Evolutionary conservation across 2,329 filamentous ascomycete genomes (phyloP).

Genomic region (Fusarium cicatricum): DNA sequence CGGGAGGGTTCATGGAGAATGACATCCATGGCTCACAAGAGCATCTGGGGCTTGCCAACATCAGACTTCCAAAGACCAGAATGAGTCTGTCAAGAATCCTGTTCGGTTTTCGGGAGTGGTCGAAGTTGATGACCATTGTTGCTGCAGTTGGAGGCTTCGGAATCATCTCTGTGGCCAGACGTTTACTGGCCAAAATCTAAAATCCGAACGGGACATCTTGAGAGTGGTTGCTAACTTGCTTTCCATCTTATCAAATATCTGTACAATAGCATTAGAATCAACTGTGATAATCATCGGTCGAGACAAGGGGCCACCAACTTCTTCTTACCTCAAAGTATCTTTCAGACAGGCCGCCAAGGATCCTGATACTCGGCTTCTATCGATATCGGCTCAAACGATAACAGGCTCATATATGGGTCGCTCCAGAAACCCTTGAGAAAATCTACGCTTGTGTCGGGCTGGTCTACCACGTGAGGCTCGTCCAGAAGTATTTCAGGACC

Average conservation of each 20-base stretch:
- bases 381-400: constrained; percentile 15
- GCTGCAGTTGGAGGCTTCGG: not conserved
- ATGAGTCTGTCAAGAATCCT: not conserved
- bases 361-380: not conserved
- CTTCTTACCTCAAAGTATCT: not conserved
- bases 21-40: constrained; percentile 37
- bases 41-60: constrained; percentile 25
- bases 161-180: not conserved
- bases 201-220: no score
- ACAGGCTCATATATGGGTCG: constrained; percentile 21
- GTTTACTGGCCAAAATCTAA: no score
- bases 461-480: not conserved
- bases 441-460: constrained; percentile 3
- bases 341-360: not conserved
- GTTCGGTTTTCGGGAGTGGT: not conserved
- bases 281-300: not conserved
- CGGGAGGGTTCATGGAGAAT: constrained; percentile 35
- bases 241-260: not conserved
- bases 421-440: constrained; percentile 25
- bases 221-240: no score
- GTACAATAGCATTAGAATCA: not conserved
- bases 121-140: not conserved
- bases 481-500: not conserved
- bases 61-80: constrained; percentile 1
- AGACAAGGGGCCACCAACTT: no score